A percentile compares a stretch with the other conserved stretches of the same genome.
phyloP scores from a whole-genome alignment of 495 filamentous ascomycete genomes.

The Xylaria sp. region DNA sequence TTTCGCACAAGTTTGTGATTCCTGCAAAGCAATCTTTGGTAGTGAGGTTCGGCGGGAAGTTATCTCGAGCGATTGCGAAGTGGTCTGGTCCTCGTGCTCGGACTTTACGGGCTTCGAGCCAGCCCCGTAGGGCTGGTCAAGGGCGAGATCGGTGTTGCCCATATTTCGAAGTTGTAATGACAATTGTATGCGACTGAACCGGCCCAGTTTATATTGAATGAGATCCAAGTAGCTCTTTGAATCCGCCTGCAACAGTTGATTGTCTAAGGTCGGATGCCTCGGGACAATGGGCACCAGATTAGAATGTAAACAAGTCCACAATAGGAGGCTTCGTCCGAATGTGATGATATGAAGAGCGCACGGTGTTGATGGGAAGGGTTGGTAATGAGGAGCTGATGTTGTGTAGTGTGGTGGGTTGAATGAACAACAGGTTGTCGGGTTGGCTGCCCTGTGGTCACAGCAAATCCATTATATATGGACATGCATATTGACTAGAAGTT shows the following conservation, averaged over 20 bases:
- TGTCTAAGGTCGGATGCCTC: background rate
- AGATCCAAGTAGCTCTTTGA: background rate
- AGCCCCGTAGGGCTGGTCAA: slow-evolving; percentile 1
- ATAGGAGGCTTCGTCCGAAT: background rate
- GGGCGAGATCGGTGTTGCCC: background rate
- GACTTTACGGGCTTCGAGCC: background rate
- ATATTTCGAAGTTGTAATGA: background rate
- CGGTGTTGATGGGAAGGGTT: background rate
- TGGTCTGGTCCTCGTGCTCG: background rate
- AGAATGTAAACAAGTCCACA: background rate
- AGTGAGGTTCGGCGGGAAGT: background rate
- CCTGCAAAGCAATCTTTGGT: slow-evolving; percentile 20
- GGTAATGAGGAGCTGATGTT: background rate
- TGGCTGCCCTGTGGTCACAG: slow-evolving; percentile 17
- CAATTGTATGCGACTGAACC: background rate
- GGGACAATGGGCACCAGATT: background rate
- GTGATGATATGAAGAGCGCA: background rate
- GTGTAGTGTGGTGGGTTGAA: background rate
- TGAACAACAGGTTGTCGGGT: background rate
- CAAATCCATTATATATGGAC: background rate
- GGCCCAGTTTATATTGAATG: background rate
- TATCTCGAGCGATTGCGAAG: slow-evolving; percentile 1
- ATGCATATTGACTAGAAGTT: slow-evolving; percentile 18
- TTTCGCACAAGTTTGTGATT: slow-evolving; percentile 30
- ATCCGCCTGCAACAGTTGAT: background rate